Evolutionary conservation across 1,139 yeast genomes (phyloP).

Genomic region (Suhomyces choctaworum): DNA sequence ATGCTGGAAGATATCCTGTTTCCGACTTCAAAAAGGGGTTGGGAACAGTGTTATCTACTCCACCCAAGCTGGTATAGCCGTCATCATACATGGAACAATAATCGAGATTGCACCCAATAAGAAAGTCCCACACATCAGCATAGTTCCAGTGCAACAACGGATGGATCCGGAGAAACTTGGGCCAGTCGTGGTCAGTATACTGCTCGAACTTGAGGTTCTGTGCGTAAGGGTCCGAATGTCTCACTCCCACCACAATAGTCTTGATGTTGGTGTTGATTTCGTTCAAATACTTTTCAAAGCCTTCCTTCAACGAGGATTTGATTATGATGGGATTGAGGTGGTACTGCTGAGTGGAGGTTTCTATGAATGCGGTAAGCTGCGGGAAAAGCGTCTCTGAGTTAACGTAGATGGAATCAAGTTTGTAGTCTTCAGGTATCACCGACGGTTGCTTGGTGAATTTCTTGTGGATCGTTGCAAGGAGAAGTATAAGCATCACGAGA

Average conservation of each 20-base stretch:
- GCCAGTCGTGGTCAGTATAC: conserved; percentile 83
- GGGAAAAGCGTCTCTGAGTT: conserved; percentile 68
- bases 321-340: conserved; percentile 48
- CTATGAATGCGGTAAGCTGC: conserved; percentile 53
- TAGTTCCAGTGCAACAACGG: conserved; percentile 85
- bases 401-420: conserved; percentile 63
- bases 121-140: conserved; percentile 72
- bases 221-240: conserved; percentile 81
- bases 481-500: conserved; percentile 71
- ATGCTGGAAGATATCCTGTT: conserved; percentile 59
- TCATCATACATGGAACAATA: conserved; percentile 72
- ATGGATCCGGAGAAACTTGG: conserved; percentile 72
- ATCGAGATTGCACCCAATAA: conserved; percentile 48
- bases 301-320: conserved; percentile 57
- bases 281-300: conserved; percentile 59
- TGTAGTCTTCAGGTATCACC: conserved; percentile 31
- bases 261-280: conserved; percentile 46
- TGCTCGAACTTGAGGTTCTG: conserved; percentile 53
- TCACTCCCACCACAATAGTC: conserved; percentile 77
- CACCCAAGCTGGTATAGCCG: conserved; percentile 86
- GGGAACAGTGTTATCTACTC: conserved; percentile 59
- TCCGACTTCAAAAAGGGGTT: conserved; percentile 59
- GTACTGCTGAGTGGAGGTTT: conserved; percentile 41
- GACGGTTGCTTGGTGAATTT: conserved; percentile 19
- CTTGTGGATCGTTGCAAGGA: conserved; percentile 57